These are phyloP conservation scores for Gillenia trifoliata DNA, from an alignment of 306 rosid genomes.

Conservation along the genomic window DNA sequence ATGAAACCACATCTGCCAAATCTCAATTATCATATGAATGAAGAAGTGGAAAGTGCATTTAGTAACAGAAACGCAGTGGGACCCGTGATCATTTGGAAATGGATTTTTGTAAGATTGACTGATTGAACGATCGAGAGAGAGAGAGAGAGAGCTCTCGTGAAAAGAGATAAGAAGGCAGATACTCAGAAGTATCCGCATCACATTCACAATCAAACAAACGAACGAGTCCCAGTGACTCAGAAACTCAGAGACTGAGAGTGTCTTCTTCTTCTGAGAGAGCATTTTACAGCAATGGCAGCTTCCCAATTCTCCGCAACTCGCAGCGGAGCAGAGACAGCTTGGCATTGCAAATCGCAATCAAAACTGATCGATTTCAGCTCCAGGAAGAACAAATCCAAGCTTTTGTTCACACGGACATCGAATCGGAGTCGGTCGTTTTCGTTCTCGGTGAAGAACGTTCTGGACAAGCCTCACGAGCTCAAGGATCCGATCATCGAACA, in stretches of 20 bases:
- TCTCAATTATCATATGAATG: neutral
- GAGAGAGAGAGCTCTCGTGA: neutral
- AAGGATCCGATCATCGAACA: slow-evolving; percentile 42
- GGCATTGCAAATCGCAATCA: slow-evolving; percentile 38
- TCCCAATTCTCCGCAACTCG: slow-evolving; percentile 50
- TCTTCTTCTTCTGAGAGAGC: neutral
- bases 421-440: slow-evolving; percentile 28
- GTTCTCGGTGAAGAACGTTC: slow-evolving; percentile 41
- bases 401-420: slow-evolving; percentile 31
- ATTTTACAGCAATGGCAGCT: slow-evolving; percentile 46
- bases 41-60: neutral
- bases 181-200: neutral
- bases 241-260: neutral
- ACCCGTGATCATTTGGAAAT: neutral
- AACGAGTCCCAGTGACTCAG: neutral
- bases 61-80: neutral
- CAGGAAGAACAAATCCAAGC: slow-evolving; percentile 36
- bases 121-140: too few relatives aligned
- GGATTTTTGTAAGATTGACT: neutral
- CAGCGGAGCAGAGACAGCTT: slow-evolving; percentile 24
- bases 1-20: too few relatives aligned
- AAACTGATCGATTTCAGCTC: slow-evolving; percentile 30
- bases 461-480: slow-evolving; percentile 44
- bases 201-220: neutral
- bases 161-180: neutral